Base-by-base conservation (phyloP, 768 basidiomycete species). In the Coprinopsis sp. region DNA sequence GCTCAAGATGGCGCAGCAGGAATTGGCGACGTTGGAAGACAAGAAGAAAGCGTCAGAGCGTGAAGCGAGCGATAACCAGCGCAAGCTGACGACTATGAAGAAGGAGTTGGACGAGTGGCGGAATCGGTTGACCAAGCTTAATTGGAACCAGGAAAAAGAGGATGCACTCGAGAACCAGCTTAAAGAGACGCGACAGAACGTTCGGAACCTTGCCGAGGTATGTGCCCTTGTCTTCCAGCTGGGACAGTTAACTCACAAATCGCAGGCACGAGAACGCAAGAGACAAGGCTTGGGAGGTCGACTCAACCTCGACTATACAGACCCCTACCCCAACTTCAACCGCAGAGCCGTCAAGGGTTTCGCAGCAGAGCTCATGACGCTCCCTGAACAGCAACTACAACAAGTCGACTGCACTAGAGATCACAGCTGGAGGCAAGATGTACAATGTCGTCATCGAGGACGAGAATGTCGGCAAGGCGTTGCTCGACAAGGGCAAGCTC, bases 371-470 rank as follows among this genome's bases (percentile, higher is more conserved):
- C 74, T 98, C n/a, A 81, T 97, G 54, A 73, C 79, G 0, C 77
- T 99, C 1, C 74, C 81, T 28, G 67, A 76, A 13, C 70, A 76
- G 33, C 79, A 95, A n/a, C 61, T 82, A 81, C 59, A 69, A 83
- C 58, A 87, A 87, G 47, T 80, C 92, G 1, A 92, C 90, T 0
- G 96, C 96, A 2, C 74, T 98, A 3, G 96, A 99, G 64, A 84
- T 97, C 51, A 82, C 89, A 14, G 94, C 93, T 0, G 93, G 93
- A 0, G 83, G 80, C 1, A 87, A 86, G 53, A 72, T 99, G 7
- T 96, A 87, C 67, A 91, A 98, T 52, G 91, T 98, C 29, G 87
- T 98, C 22, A 89, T 98, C 6, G 83, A 94, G 53, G 83, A 95
- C 58, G 93, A 97, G 65, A 77, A 77, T 46, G 80, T 94, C 36